Percentiles rank a stretch among this genome's conserved stretches.
Evolutionary conservation across 495 filamentous ascomycete genomes (phyloP).

Genomic region (Aspergillus avenaceus): DNA sequence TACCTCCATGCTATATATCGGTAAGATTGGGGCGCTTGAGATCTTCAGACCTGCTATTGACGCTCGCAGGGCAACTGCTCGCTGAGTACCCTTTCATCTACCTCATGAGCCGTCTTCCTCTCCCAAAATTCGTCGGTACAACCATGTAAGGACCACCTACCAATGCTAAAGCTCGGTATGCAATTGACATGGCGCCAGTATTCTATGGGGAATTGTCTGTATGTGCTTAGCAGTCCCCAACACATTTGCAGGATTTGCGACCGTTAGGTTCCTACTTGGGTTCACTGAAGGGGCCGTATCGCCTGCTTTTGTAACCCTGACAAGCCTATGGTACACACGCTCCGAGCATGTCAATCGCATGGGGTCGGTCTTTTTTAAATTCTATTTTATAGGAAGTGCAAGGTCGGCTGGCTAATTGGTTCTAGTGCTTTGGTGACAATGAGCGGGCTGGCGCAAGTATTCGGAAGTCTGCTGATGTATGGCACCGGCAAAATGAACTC

Average conservation of each 20-base stretch:
- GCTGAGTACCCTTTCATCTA: too few relatives aligned
- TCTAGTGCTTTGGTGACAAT: conserved; percentile 32
- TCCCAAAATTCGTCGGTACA: conserved; percentile 24
- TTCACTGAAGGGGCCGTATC: conserved; percentile 45
- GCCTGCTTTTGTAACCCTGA: conserved; percentile 17
- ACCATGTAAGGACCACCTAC: background rate
- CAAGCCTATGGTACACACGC: conserved; percentile 39
- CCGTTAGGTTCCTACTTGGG: conserved; percentile 44
- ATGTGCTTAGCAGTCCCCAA: conserved; percentile 42
- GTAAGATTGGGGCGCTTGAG: too few relatives aligned
- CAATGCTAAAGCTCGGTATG: background rate
- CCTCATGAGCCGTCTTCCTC: conserved; percentile 42
- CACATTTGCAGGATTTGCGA: conserved; percentile 43
- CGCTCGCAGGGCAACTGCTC: too few relatives aligned
- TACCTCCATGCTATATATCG: too few relatives aligned
- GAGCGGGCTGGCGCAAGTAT: conserved; percentile 51
- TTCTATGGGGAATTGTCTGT: conserved; percentile 33
- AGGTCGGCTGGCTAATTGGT: background rate
- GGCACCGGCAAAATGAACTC: conserved; percentile 60
- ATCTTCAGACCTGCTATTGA: too few relatives aligned
- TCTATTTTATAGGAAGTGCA: too few relatives aligned
- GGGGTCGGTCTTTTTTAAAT: conserved; percentile 1
- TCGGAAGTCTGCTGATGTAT: conserved; percentile 68
- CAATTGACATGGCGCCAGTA: conserved; percentile 12
- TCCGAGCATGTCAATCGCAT: conserved; percentile 45